A percentile compares a stretch with the other conserved stretches of the same genome.
Conservation (phyloP, 2,329 filamentous ascomycete genomes). For the Colletotrichum echinochloae region DNA sequence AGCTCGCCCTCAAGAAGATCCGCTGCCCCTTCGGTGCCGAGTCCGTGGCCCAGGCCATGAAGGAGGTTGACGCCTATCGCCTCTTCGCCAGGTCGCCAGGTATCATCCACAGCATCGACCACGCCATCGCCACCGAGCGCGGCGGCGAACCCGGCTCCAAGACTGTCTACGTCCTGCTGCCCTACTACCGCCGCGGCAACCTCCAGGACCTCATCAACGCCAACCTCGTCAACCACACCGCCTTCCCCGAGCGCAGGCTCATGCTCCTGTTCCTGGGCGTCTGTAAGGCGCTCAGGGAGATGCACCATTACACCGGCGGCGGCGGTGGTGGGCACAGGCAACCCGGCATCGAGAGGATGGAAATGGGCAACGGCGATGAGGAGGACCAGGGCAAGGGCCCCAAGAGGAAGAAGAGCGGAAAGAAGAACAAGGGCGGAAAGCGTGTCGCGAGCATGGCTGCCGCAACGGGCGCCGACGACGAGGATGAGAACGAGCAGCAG, state of each 20-base stretch:
- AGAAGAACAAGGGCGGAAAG: conserved; percentile 53
- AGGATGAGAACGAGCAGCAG: conserved; percentile 80
- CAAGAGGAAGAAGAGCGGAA: conserved; percentile 46
- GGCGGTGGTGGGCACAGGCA: conserved; percentile 4
- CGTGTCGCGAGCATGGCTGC: conserved; percentile 46
- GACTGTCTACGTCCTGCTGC: conserved; percentile 95
- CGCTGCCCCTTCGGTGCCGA: conserved; percentile 97
- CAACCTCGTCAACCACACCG: conserved; percentile 93
- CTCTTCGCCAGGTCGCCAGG: conserved; percentile 86
- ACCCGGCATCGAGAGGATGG: conserved; percentile 60
- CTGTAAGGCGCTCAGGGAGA: conserved; percentile 85
- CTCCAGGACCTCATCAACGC: conserved; percentile 99
- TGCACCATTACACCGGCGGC: conserved; percentile 85
- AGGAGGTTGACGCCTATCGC: conserved; percentile 96
- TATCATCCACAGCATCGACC: conserved; percentile 89
- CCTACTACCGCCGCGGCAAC: conserved; percentile 95
- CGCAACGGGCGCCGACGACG: conserved; percentile 65
- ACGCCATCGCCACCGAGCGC: conserved; percentile 82
- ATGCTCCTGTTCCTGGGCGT: conserved; percentile 94
- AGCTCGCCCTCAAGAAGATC: conserved; percentile 98
- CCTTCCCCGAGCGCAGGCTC: conserved; percentile 87
- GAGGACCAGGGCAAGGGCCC: conserved; percentile 53
- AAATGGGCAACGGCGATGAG: conserved; percentile 60
- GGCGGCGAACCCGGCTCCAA: conserved; percentile 74
- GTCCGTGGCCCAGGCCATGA: conserved; percentile 92